A percentile compares a stretch with the other conserved stretches of the same genome.
Conservation (phyloP, 257 asterid genomes). For the Lithospermum erythrorhizon region DNA sequence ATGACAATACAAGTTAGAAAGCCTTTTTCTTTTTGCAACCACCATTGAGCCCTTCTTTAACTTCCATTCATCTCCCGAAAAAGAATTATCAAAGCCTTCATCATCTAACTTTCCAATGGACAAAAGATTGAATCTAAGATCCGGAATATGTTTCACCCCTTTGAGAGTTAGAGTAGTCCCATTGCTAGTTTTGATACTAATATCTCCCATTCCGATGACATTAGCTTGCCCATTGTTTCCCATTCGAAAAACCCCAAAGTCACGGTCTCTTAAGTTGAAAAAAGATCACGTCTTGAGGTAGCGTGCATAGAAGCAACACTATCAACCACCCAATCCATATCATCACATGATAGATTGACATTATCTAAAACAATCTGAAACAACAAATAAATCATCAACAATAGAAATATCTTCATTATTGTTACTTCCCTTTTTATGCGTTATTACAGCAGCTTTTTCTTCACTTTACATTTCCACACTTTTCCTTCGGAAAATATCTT, state of each 20-base stretch:
- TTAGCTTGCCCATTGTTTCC: constrained; percentile 1
- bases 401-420: not conserved
- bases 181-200: not conserved
- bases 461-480: too few species aligned
- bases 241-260: not conserved
- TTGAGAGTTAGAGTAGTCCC: not conserved
- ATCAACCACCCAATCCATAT: constrained; percentile 1
- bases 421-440: too few species aligned
- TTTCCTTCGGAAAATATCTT: too few species aligned
- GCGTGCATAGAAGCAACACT: not conserved
- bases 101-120: too few species aligned
- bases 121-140: too few species aligned
- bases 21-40: too few species aligned
- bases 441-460: too few species aligned
- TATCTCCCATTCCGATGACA: not conserved
- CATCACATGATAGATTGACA: constrained; percentile 1
- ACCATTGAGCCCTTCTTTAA: too few species aligned
- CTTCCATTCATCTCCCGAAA: too few species aligned
- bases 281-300: not conserved
- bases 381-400: constrained; percentile 1
- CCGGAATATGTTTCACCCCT: too few species aligned
- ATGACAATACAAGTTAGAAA: too few species aligned
- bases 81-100: too few species aligned
- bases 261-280: not conserved
- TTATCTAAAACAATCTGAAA: not conserved